Conservation (phyloP, 129 eudicot species). For the Chrysanthemum seticuspe region DNA sequence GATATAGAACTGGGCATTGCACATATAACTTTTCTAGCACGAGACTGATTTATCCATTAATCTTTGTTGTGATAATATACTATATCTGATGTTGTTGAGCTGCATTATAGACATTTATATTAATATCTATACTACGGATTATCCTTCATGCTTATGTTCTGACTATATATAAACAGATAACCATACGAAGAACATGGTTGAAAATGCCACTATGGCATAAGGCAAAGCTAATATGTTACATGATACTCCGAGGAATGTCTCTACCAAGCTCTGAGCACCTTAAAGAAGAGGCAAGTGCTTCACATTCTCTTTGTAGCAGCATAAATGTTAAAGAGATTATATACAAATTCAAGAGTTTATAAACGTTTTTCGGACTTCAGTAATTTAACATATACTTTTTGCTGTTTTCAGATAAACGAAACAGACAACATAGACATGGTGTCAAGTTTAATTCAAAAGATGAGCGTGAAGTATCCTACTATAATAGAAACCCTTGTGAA, state of each 20-base stretch:
- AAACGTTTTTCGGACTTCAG: background rate
- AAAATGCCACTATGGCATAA: slow-evolving; percentile 97
- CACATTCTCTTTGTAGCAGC: slow-evolving; percentile 1
- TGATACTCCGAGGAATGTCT: slow-evolving; percentile 78
- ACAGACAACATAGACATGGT: slow-evolving; percentile 87
- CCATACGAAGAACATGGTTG: slow-evolving; percentile 82
- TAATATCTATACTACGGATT: too few relatives aligned
- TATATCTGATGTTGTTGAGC: too few relatives aligned
- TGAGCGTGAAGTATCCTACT: slow-evolving; percentile 90
- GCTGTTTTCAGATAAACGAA: slow-evolving; percentile 74
- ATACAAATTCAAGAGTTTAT: background rate
- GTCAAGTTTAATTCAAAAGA: slow-evolving; percentile 82
- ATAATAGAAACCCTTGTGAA: slow-evolving; percentile 94
- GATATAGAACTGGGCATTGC: too few relatives aligned
- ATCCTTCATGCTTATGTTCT: background rate
- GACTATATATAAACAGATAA: slow-evolving; percentile 49
- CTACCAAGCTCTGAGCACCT: slow-evolving; percentile 70
- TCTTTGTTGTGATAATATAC: too few relatives aligned
- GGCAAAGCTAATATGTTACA: slow-evolving; percentile 62
- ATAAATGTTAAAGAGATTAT: background rate
- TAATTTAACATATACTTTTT: slow-evolving; percentile 20
- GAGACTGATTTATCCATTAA: too few relatives aligned
- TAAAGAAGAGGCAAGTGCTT: slow-evolving; percentile 52
- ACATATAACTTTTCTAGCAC: too few relatives aligned
- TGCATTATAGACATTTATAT: too few relatives aligned